Base-by-base conservation (phyloP, 208 protist genomes). In the Leishmania tarentolae region DNA sequence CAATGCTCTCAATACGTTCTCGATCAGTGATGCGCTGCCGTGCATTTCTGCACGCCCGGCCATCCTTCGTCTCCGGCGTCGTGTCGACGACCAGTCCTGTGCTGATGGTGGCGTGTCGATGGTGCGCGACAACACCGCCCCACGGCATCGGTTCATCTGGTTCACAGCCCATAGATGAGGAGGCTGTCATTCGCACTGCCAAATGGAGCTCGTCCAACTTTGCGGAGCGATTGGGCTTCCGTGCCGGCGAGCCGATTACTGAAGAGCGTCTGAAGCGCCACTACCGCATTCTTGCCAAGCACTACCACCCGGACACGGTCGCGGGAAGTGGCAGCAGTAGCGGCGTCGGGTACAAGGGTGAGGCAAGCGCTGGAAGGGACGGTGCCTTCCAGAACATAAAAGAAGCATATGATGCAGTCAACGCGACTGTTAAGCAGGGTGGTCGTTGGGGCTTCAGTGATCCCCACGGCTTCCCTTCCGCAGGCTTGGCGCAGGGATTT, bases 241-340 rank as follows among this genome's bases (percentile, higher is more conserved):
- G 76, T 19, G 81, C 80, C 11, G 86, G 86, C 31, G 74, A 90
- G 75, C 42, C 79, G 50, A 82, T 88, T 70, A 82, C 65, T 1
- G 77, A 89, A 83, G 85, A 90, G 65, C 59, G 82, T 44, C 81
- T 97, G 24, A 88, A 90, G 73, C 83, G 87, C 9, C 88, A 95
- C 82, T 94, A 91, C 73, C 79, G 86, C 46, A 79, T 95, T 78
- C 84, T 97, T 31, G 92, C 88, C 0, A 95, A 94, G 79, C 87
- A 94, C 83, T 95, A 85, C 59, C 93, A 97, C 82, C 93, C 93
- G n/a, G 92, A 97, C 78, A 87, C 82, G 40, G 57, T 76, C 19
- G 59, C 56, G 31, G 47, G 40, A 15, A 47, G 81, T 56, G 42
- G 69, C 24, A 4, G 37, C 68, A 9, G n/a, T 83, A 35, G 82